These are phyloP conservation scores for Aspergillus viridinutans DNA, from an alignment of 2,329 filamentous ascomycete species.

Conservation along the genomic window DNA sequence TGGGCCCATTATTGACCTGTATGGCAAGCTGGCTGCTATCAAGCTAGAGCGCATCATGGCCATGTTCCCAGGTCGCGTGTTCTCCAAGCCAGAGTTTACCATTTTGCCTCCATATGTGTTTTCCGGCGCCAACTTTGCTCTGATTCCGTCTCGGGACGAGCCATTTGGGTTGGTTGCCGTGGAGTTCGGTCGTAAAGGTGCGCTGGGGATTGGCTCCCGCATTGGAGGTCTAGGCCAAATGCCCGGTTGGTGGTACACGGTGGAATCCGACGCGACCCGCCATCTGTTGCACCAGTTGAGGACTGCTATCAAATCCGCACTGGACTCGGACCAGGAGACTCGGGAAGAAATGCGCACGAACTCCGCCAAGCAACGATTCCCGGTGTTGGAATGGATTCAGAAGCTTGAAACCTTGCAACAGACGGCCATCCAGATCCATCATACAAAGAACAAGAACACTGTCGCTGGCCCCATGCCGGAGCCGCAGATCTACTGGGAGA, in stretches of 20 bases:
- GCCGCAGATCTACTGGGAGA: constrained; percentile 9
- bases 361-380: constrained; percentile 63
- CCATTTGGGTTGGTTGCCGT: constrained; percentile 66
- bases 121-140: constrained; percentile 64
- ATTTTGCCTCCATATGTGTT: constrained; percentile 64
- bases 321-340: constrained; percentile 54
- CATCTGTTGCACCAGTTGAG: constrained; percentile 64
- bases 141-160: constrained; percentile 66
- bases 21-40: constrained; percentile 63
- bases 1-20: constrained; percentile 63
- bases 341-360: constrained; percentile 61
- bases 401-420: constrained; percentile 50
- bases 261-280: constrained; percentile 60
- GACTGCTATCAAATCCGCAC: constrained; percentile 56
- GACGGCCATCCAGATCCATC: constrained; percentile 47
- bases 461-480: neutral
- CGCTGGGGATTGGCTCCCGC: constrained; percentile 61
- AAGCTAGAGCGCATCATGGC: constrained; percentile 63
- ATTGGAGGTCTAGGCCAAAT: constrained; percentile 65
- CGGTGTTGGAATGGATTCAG: constrained; percentile 63
- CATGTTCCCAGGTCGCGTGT: constrained; percentile 61
- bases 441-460: constrained; percentile 45
- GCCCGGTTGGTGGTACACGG: constrained; percentile 68
- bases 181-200: constrained; percentile 65
- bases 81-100: constrained; percentile 65